phyloP scores from a whole-genome alignment of 371 early-diverging fungal genomes.

The Mortierella sp. region DNA sequence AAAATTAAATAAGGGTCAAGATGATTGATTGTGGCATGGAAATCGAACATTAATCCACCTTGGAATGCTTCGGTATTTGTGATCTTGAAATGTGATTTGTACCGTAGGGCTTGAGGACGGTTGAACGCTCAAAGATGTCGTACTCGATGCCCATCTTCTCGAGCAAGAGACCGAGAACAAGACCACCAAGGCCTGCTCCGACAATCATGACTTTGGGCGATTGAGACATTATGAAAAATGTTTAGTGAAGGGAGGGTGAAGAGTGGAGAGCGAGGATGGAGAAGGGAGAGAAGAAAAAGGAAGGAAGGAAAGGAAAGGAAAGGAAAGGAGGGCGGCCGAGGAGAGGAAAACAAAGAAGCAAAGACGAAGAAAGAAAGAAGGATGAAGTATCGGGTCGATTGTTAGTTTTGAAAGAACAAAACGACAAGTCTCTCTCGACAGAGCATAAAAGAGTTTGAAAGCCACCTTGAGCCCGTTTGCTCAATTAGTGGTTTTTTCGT shows the following conservation, averaged over 20 bases:
- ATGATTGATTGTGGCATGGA: neutral
- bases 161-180: conserved; percentile 27
- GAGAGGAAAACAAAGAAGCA: neutral
- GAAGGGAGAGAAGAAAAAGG: too few relatives aligned
- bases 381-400: too few relatives aligned
- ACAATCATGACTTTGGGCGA: conserved; percentile 33
- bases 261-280: too few relatives aligned
- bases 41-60: neutral
- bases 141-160: conserved; percentile 20
- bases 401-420: too few relatives aligned
- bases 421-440: neutral
- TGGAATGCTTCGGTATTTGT: neutral
- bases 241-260: too few relatives aligned
- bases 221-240: neutral
- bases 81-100: neutral
- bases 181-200: conserved; percentile 35
- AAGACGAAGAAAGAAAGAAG: neutral
- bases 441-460: neutral
- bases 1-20: neutral
- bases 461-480: neutral
- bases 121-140: conserved; percentile 26
- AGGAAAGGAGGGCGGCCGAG: neutral
- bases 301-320: neutral
- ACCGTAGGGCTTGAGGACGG: conserved; percentile 23
- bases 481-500: neutral